These are phyloP conservation scores for Cicer chorassanicum DNA, from an alignment of 306 rosid species.

Conservation along the genomic window DNA sequence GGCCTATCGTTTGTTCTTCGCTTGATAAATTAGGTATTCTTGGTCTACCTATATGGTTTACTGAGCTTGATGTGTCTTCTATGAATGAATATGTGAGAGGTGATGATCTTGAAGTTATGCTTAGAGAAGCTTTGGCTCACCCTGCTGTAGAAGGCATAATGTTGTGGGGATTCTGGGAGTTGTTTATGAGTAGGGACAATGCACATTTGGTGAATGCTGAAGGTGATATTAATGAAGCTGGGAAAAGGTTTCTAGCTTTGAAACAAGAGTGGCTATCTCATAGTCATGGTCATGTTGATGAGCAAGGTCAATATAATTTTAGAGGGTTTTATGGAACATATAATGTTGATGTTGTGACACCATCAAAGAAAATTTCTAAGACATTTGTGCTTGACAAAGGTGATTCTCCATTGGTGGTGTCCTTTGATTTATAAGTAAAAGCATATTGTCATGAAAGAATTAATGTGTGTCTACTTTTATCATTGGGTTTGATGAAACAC, in stretches of 20 bases:
- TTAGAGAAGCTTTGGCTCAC: constrained; percentile 78
- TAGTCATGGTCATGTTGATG: constrained; percentile 62
- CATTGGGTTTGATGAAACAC: constrained; percentile 17
- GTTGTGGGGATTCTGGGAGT: constrained; percentile 96
- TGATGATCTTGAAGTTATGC: constrained; percentile 91
- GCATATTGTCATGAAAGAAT: not conserved
- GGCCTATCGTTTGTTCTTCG: constrained; percentile 74
- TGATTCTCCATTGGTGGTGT: constrained; percentile 57
- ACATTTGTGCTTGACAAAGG: constrained; percentile 83
- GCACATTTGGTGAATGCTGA: constrained; percentile 85
- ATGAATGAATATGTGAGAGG: constrained; percentile 76
- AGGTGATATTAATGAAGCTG: constrained; percentile 90
- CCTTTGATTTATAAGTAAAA: constrained; percentile 56
- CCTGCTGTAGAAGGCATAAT: constrained; percentile 83
- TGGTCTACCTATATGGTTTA: constrained; percentile 91
- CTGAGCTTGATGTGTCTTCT: constrained; percentile 88
- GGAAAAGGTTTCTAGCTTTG: constrained; percentile 66
- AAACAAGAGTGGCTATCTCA: constrained; percentile 82
- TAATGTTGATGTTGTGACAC: constrained; percentile 57
- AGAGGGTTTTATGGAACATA: constrained; percentile 92
- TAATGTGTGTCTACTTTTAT: constrained; percentile 3
- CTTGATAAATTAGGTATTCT: constrained; percentile 80
- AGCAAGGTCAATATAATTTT: constrained; percentile 60
- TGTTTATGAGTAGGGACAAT: constrained; percentile 81
- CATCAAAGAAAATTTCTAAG: constrained; percentile 61